Evolutionary conservation across 2,329 filamentous ascomycete species (phyloP).

Genomic region (Penicillium brasilianum): DNA sequence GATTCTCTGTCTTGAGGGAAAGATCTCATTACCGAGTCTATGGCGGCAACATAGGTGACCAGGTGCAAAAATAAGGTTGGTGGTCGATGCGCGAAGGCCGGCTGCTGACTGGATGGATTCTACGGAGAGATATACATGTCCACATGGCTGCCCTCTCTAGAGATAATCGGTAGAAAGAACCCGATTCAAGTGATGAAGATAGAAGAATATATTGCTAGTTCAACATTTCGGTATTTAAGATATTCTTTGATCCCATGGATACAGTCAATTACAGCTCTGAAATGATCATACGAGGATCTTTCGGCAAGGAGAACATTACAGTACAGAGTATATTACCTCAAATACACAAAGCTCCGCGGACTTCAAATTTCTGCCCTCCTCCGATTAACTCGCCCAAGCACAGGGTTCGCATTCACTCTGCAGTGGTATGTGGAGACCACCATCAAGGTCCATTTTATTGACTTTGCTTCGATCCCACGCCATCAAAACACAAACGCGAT

Average conservation of each 20-base stretch:
- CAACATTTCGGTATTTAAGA: neutral
- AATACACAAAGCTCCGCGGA: slow-evolving; percentile 18
- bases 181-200: neutral
- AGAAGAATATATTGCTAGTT: rapidly evolving
- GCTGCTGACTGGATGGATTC: neutral
- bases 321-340: slow-evolving; percentile 11
- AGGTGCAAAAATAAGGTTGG: slow-evolving; percentile 3
- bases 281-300: rapidly evolving
- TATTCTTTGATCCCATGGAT: neutral
- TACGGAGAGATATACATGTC: slow-evolving; percentile 14
- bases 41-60: neutral
- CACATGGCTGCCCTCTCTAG: neutral
- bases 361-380: slow-evolving; percentile 17
- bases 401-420: slow-evolving; percentile 8
- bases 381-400: slow-evolving; percentile 9
- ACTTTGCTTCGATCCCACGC: slow-evolving; percentile 19
- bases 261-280: neutral
- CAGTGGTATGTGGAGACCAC: slow-evolving; percentile 41
- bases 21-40: neutral
- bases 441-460: slow-evolving; percentile 22
- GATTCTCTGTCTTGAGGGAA: neutral
- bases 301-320: neutral
- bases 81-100: neutral
- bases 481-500: slow-evolving; percentile 17
- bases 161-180: neutral